Conservation (phyloP, 306 rosid genomes). For the Dalbergia oliveri region DNA sequence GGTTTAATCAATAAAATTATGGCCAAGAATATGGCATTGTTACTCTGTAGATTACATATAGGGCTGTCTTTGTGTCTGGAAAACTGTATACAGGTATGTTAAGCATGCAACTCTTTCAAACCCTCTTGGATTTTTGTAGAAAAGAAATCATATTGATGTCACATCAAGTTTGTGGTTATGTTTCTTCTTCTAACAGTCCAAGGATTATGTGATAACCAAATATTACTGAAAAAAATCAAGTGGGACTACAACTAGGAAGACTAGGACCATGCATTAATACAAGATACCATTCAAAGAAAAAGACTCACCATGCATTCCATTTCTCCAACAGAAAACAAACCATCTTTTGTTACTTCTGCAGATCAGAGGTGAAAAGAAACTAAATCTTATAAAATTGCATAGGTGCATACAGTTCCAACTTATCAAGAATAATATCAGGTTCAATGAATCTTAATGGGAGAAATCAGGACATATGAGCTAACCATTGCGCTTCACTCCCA, state of each 20-base stretch:
- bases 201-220: too few species aligned
- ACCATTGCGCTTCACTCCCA: constrained; percentile 98
- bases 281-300: constrained; percentile 41
- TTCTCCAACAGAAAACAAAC: constrained; percentile 98
- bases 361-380: constrained; percentile 46
- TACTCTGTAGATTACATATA: constrained; percentile 29
- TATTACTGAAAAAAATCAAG: too few species aligned
- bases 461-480: constrained; percentile 42
- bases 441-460: neutral
- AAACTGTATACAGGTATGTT: constrained; percentile 16
- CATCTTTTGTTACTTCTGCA: constrained; percentile 98
- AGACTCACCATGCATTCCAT: constrained; percentile 99
- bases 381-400: constrained; percentile 32
- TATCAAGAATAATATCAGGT: constrained; percentile 37
- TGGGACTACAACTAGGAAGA: too few species aligned
- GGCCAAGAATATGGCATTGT: constrained; percentile 3
- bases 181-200: too few species aligned
- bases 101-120: neutral
- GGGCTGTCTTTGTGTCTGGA: neutral
- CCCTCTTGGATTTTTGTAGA: neutral
- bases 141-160: neutral
- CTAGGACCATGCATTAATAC: constrained; percentile 24
- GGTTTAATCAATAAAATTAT: constrained; percentile 9
- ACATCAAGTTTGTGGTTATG: too few species aligned
- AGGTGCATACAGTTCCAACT: neutral